Conservation (phyloP, 768 basidiomycete genomes). For the Psilocybe cyanescens region DNA sequence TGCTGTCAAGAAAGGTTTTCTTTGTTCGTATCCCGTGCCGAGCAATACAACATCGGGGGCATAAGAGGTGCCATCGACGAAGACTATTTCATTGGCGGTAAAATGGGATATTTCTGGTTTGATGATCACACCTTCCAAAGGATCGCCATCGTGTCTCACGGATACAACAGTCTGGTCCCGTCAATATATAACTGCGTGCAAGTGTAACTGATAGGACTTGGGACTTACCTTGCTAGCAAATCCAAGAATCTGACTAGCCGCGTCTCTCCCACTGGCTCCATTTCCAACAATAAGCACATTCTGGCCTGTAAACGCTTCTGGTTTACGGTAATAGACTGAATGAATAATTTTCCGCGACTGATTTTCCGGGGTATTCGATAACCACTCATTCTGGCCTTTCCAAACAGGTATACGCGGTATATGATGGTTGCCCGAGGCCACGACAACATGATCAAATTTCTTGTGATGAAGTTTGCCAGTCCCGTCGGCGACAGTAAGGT, state of each 20-base stretch:
- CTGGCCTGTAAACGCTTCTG: slow-evolving; percentile 43
- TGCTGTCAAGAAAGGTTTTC: slow-evolving; percentile 48
- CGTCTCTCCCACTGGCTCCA: slow-evolving; percentile 55
- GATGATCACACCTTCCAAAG: slow-evolving; percentile 28
- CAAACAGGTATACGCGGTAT: slow-evolving; percentile 49
- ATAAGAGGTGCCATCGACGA: slow-evolving; percentile 47
- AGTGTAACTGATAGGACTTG: not conserved
- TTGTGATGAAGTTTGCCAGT: slow-evolving; percentile 24
- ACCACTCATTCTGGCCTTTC: slow-evolving; percentile 54
- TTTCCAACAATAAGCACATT: slow-evolving; percentile 49
- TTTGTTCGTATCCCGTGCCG: slow-evolving; percentile 58
- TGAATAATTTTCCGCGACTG: slow-evolving; percentile 47
- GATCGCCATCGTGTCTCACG: slow-evolving; percentile 30
- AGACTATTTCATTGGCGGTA: slow-evolving; percentile 44
- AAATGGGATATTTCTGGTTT: slow-evolving; percentile 56
- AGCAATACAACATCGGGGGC: slow-evolving; percentile 53
- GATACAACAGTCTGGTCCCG: slow-evolving; percentile 31
- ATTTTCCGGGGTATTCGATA: slow-evolving; percentile 26
- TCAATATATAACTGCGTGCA: not conserved
- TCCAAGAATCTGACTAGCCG: slow-evolving; percentile 42
- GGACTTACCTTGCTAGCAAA: slow-evolving; percentile 44
- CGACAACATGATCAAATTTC: slow-evolving; percentile 57
- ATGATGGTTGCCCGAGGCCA: slow-evolving; percentile 61
- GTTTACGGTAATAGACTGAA: slow-evolving; percentile 56
- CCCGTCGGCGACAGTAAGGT: slow-evolving; percentile 36